These are phyloP conservation scores for Cladosporium sp. DNA, from an alignment of 2,329 filamentous ascomycete species.

Conservation along the genomic window DNA sequence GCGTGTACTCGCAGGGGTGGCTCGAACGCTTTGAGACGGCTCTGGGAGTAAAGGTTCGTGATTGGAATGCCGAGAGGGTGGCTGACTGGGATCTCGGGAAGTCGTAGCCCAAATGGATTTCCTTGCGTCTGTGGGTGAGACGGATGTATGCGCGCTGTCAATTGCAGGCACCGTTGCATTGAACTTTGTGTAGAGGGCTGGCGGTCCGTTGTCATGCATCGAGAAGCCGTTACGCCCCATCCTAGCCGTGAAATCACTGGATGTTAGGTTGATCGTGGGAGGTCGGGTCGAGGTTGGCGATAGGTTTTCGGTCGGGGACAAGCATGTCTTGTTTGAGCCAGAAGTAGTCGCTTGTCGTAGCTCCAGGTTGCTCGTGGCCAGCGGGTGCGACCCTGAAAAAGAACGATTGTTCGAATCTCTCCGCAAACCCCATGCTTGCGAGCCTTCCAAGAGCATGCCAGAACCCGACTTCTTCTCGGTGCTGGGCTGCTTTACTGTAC, in stretches of 20 bases:
- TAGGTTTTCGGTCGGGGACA: constrained; percentile 19
- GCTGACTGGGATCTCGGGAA: constrained; percentile 54
- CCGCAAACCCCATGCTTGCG: not conserved
- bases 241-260: constrained; percentile 6
- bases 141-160: constrained; percentile 18
- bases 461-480: constrained; percentile 8
- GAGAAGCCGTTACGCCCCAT: constrained; percentile 15
- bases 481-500: not conserved
- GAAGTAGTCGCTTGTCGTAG: constrained; percentile 18
- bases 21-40: not conserved
- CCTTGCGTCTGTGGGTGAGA: constrained; percentile 11
- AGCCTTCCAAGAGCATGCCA: constrained; percentile 4
- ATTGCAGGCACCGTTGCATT: constrained; percentile 23
- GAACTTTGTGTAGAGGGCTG: constrained; percentile 33
- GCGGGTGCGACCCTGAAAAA: not conserved
- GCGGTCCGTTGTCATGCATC: constrained; percentile 22
- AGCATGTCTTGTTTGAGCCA: constrained; percentile 15
- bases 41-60: constrained; percentile 26
- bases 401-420: not conserved
- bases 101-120: not conserved
- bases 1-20: constrained; percentile 22
- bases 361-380: not conserved
- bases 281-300: constrained; percentile 20
- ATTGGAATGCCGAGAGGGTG: constrained; percentile 51
- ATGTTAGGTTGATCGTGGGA: constrained; percentile 25